Evolutionary conservation across 495 filamentous ascomycete species (phyloP), one percentile per base, ranked within the genome.

Genomic region (Ascodesmis nigricans): DNA sequence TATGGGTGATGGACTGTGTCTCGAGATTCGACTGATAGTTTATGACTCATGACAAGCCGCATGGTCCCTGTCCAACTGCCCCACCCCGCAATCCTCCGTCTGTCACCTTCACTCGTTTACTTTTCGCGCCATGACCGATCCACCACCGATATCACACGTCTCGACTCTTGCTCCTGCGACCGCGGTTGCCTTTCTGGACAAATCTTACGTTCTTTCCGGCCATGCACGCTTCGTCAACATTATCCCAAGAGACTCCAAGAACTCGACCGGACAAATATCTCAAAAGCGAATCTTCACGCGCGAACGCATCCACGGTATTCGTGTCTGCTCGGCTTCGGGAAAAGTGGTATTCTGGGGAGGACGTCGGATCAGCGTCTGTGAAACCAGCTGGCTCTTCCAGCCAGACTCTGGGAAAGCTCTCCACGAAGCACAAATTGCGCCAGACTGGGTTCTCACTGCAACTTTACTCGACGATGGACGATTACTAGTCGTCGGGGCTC

Each of bases 381-480:
- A 29, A 49, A 20, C 44, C 53, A 2, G 42, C 29, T 21, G 23
- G n/a, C 19, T 31, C 20, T 53, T 40, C 33, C 53, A 21, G 38
- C 36, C 7, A 32, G 3, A 14, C n/a, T 31, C 44, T 11, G 5
- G 16, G n/a, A 29, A 5, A 29, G 38, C 10, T 21, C 4, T 4
- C 41, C 49, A 23, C 5, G 22, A 35, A 4, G 35, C 27, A 6
- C 13, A 26, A 26, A 44, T 46, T 17, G 65, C 65, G 8, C 58
- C 67, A 3, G 84, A 93, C 50, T 91, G 84, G 83, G 74, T 92
- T 33, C 62, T 90, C 40, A 71, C 79, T 47, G 73, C 67, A n/a
- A 61, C 67, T 19, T 58, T 76, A 14, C 58, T 58, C 21, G 56
- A 61, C 5, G 31, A 35, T 15, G 35, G 33, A 3, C 39, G 48